Base-by-base conservation (phyloP, 768 basidiomycete species). In the Trametes gibbosa region DNA sequence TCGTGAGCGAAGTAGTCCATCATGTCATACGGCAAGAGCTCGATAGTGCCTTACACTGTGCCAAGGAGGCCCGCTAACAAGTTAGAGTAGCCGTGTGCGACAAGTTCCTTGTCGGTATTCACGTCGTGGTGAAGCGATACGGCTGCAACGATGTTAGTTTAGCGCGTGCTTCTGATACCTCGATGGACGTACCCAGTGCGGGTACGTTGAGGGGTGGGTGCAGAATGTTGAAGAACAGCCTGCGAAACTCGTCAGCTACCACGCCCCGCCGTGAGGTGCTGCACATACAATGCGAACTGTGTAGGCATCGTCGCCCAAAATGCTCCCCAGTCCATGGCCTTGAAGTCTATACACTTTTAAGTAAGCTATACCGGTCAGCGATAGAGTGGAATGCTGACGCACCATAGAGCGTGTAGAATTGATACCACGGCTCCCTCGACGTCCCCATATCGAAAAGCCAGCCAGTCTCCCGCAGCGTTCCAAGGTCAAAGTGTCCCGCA, bases 31-130 rank as follows among this genome's bases (percentile, higher is more conserved):
- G 0, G 3, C 29, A 21, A 24, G 17, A 14, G 19, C 24, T 17
- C 4, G 42, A n/a, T n/a, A 43, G 55, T 46, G 23, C 76, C 85
- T 59, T 77, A 91, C 80, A 95, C 92, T 8, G 89, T 87, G 7
- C 95, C 94, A 27, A 90, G 64, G 1, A 87, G 49, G 2, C 95
- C 95, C 1, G 95, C 84, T 0, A 90, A 76, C 3, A 98, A 63
- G 70, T 99, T 98, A 1, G 93, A 95, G 59, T 91, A 87, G 9
- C 96, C 96, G 69, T 99, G 96, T 0, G 83, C 92, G 47, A 97
- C 83, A 10, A 98, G 85, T 70, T 99, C 96, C 61, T 87, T 87
- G 72, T 98, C 87, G 0, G 95, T 95, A 63, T 97, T 86, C 58
- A 97, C 81, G 48, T 98, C 95, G 66, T 88, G 85, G 63, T 90